Evolutionary conservation across 2,329 filamentous ascomycete species (phyloP).

Genomic region (Fusarium sp.): DNA sequence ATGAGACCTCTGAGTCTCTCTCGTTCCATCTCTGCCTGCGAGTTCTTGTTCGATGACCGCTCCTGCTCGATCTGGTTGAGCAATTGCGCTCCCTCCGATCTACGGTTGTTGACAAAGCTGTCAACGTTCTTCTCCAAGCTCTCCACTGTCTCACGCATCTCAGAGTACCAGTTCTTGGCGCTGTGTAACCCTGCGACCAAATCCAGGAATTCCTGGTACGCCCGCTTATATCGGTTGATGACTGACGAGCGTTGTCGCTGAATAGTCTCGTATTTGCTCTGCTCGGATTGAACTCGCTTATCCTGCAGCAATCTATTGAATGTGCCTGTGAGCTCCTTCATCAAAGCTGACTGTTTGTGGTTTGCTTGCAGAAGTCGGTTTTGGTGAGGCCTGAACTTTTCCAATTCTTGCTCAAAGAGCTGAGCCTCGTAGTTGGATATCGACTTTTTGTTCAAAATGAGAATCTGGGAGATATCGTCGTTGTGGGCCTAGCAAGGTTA

Average conservation of each 20-base stretch:
- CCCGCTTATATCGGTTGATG: slow-evolving; percentile 87
- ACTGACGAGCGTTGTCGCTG: slow-evolving; percentile 85
- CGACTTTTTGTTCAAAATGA: slow-evolving; percentile 98
- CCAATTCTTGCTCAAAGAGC: slow-evolving; percentile 94
- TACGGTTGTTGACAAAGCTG: slow-evolving; percentile 93
- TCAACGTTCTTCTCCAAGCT: slow-evolving; percentile 96
- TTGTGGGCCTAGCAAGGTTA: slow-evolving; percentile 78
- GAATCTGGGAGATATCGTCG: slow-evolving; percentile 96
- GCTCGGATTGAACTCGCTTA: slow-evolving; percentile 91
- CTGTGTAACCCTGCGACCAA: slow-evolving; percentile 86
- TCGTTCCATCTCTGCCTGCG: slow-evolving; percentile 84
- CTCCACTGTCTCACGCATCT: slow-evolving; percentile 95
- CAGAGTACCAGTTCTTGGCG: slow-evolving; percentile 92
- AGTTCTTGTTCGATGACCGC: slow-evolving; percentile 70
- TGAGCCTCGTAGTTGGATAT: slow-evolving; percentile 92
- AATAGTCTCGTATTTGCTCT: slow-evolving; percentile 93
- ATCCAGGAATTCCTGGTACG: slow-evolving; percentile 93
- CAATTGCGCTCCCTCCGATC: slow-evolving; percentile 90
- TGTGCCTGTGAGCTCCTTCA: slow-evolving; percentile 91
- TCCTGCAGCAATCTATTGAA: slow-evolving; percentile 93
- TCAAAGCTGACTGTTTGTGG: slow-evolving; percentile 92
- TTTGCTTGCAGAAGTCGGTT: slow-evolving; percentile 91
- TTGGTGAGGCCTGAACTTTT: slow-evolving; percentile 95
- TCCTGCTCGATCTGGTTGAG: slow-evolving; percentile 89
- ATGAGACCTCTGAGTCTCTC: slow-evolving; percentile 89